These are phyloP conservation scores for Xylaria sp. DNA, from an alignment of 2,329 filamentous ascomycete genomes.

Conservation along the genomic window DNA sequence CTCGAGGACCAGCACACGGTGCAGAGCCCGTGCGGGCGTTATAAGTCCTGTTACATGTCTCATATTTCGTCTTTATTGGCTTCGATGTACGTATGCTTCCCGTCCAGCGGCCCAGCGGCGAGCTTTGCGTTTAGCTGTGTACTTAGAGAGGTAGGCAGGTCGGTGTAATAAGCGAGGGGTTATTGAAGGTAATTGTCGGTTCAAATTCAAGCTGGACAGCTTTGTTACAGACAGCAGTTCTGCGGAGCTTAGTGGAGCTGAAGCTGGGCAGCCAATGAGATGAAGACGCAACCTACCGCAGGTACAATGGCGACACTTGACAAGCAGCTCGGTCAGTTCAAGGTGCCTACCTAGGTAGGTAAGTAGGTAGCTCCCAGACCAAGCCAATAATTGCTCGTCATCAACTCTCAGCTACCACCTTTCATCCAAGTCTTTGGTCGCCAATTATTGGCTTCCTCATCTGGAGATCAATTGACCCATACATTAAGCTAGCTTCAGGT, in stretches of 20 bases:
- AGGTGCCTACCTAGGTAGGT: background rate
- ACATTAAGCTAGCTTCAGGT: background rate
- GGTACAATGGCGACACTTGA: too few species aligned
- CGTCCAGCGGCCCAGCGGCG: background rate
- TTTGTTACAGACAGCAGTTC: background rate
- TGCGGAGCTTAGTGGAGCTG: slow-evolving; percentile 10
- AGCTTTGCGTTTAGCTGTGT: background rate
- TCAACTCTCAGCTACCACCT: background rate
- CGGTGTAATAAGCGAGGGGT: too few species aligned
- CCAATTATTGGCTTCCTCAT: background rate
- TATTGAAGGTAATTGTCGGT: background rate
- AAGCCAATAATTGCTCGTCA: slow-evolving; percentile 9
- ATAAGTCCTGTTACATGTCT: slow-evolving; percentile 34
- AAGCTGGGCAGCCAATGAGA: slow-evolving; percentile 30
- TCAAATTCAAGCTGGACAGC: background rate
- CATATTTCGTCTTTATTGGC: slow-evolving; percentile 27
- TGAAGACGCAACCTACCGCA: too few species aligned
- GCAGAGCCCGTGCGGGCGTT: slow-evolving; percentile 39
- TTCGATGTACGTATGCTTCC: background rate
- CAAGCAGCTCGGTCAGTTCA: too few species aligned
- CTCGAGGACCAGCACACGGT: slow-evolving; percentile 36
- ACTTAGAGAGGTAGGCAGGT: too few species aligned
- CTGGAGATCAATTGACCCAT: background rate
- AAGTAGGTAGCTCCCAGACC: too few species aligned
- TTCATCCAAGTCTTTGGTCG: background rate